Percentiles rank a stretch among this genome's conserved stretches.
Evolutionary conservation across 2,329 filamentous ascomycete genomes (phyloP).

Genomic region (Endothia cerciana): DNA sequence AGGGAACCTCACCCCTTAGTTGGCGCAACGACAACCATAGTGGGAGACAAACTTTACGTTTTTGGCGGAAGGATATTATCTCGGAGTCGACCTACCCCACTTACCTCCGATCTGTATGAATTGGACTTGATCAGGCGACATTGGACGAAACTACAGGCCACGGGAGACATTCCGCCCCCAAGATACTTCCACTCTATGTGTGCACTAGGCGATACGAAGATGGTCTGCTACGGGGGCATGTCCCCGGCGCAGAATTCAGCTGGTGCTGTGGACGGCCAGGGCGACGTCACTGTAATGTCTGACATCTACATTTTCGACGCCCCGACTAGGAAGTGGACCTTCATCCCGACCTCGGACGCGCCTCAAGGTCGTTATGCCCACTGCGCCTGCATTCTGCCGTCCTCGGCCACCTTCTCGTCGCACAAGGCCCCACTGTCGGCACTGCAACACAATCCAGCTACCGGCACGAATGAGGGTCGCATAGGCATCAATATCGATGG

Average conservation of each 20-base stretch:
- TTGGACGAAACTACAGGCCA: slow-evolving; percentile 87
- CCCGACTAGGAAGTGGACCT: slow-evolving; percentile 80
- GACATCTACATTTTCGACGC: slow-evolving; percentile 97
- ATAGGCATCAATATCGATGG: slow-evolving; percentile 91
- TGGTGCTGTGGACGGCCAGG: slow-evolving; percentile 60
- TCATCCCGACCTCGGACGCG: slow-evolving; percentile 76
- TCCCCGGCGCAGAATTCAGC: slow-evolving; percentile 69
- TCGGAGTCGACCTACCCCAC: slow-evolving; percentile 73
- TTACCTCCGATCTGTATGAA: slow-evolving; percentile 92
- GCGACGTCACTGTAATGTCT: slow-evolving; percentile 95
- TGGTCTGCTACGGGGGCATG: slow-evolving; percentile 99
- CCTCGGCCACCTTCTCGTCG: slow-evolving; percentile 84
- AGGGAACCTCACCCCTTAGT: slow-evolving; percentile 89
- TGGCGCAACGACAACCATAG: slow-evolving; percentile 90
- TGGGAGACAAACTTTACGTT: slow-evolving; percentile 95
- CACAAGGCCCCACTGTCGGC: slow-evolving; percentile 82
- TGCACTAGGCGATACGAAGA: slow-evolving; percentile 87
- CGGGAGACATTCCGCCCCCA: slow-evolving; percentile 84
- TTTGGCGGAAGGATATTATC: slow-evolving; percentile 92
- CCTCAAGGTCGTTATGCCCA: slow-evolving; percentile 96
- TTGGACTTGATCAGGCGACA: slow-evolving; percentile 88
- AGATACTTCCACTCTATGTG: slow-evolving; percentile 98
- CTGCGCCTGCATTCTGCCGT: slow-evolving; percentile 90
- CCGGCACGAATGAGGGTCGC: slow-evolving; percentile 81
- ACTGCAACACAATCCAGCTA: slow-evolving; percentile 85